Evolutionary conservation across 495 filamentous ascomycete genomes (phyloP), one percentile per base, ranked within the genome.

Genomic region (Niebla homalea): DNA sequence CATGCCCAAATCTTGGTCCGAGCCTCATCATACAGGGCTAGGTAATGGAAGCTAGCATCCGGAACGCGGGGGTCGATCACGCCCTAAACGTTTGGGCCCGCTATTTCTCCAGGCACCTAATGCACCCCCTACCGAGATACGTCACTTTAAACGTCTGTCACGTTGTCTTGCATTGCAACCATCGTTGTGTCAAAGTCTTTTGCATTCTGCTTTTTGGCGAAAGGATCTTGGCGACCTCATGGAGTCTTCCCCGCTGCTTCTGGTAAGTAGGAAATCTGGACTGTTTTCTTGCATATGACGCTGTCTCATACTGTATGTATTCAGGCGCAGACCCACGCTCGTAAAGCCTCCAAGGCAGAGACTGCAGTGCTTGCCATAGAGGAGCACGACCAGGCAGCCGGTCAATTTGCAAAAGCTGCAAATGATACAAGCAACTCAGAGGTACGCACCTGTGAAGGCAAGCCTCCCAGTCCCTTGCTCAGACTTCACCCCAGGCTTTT

Each of bases 301-400:
- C 38, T 7, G 14, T 41, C 38, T 19, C 1, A 22, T 15, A 22
- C 8, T 8, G 21, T 14, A 42, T 22, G 16, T 41, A 18, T 35
- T 18, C 50, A 92, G 84, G 92, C 89, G 55, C 87, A 96, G 66
- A 81, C 86, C 51, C 89, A 97, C 66, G 90, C 87, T 22, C 75
- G 78, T 54, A 80, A 75, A 61, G 89, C 89, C 77, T 48, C 60
- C 21, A 57, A 60, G 45, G 71, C 83, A 11, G 84, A 89, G 54
- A 49, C 32, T 20, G 83, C 84, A 18, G 82, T 82, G 4, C 78
- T 83, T 21, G 89, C 90, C 15, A 83, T 85, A 51, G 82, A 83
- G 56, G 84, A 94, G 60, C 89, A 97, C 69, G 81, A 89, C 51
- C 73, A 87, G 36, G 92, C 92, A 19, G 92, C 92, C 2, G 84